Conservation (phyloP, 208 protist genomes). For the Acanthamoeba polyphaga region DNA sequence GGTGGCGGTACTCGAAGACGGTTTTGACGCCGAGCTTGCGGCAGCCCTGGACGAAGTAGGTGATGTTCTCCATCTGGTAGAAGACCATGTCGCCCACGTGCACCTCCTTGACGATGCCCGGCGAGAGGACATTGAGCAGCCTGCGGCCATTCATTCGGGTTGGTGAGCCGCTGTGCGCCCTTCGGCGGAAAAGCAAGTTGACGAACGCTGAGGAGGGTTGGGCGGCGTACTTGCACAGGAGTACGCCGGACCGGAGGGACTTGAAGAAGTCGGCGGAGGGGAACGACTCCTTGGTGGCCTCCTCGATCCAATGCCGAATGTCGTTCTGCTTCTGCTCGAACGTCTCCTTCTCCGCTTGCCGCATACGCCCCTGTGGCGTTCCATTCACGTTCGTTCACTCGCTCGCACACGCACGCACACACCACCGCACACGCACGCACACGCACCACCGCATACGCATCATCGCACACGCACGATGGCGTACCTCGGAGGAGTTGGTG, state of each 20-base stretch:
- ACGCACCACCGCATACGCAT: too few relatives aligned
- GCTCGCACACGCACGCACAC: not conserved
- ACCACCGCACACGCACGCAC: not conserved
- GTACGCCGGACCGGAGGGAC: slow-evolving; percentile 23
- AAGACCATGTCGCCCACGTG: slow-evolving; percentile 37
- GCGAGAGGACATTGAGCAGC: slow-evolving; percentile 41
- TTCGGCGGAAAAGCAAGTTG: too few relatives aligned
- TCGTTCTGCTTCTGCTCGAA: slow-evolving; percentile 65
- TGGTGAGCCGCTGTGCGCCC: not conserved
- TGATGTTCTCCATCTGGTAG: slow-evolving; percentile 74
- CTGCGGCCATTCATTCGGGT: not conserved
- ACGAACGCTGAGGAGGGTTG: not conserved
- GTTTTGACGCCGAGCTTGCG: slow-evolving; percentile 63
- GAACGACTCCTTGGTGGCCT: slow-evolving; percentile 14
- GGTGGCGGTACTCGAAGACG: slow-evolving; percentile 12
- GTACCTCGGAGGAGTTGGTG: not conserved
- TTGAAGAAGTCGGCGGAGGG: slow-evolving; percentile 30
- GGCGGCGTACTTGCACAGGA: slow-evolving; percentile 65
- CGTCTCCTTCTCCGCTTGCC: slow-evolving; percentile 44
- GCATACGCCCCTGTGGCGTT: not conserved
- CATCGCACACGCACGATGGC: too few relatives aligned
- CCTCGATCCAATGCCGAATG: slow-evolving; percentile 60
- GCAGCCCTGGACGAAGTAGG: slow-evolving; percentile 17
- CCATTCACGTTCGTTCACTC: not conserved
- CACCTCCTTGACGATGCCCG: slow-evolving; percentile 47